Evolutionary conservation across 257 asterid genomes (phyloP).

Genomic region (Anisodus acutangulus): DNA sequence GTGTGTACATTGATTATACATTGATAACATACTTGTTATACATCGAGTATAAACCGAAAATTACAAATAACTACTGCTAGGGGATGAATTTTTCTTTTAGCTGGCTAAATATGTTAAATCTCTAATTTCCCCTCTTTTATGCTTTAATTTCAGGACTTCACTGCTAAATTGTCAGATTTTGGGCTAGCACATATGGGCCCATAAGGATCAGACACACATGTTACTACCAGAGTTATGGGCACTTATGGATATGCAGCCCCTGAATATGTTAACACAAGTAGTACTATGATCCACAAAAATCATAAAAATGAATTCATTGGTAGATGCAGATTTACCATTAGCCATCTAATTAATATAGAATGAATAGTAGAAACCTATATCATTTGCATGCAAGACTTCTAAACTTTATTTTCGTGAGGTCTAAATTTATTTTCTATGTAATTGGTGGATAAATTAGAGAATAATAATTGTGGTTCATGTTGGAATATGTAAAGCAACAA

Average conservation of each 20-base stretch:
- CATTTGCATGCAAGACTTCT: no score
- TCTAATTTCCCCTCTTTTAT: background rate
- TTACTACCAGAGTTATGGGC: constrained; percentile 93
- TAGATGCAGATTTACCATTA: no score
- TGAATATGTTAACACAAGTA: constrained; percentile 90
- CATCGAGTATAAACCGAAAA: no score
- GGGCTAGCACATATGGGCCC: constrained; percentile 98
- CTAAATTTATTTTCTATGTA: background rate
- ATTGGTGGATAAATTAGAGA: background rate
- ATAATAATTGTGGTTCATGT: background rate
- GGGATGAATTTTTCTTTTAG: no score
- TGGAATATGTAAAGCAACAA: no score
- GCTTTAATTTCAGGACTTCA: constrained; percentile 59
- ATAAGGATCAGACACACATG: constrained; percentile 91
- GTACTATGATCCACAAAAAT: background rate
- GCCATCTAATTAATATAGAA: no score
- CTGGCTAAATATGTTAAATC: no score
- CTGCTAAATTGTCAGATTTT: constrained; percentile 85
- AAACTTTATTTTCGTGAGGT: no score
- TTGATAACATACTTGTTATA: no score
- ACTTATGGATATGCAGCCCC: constrained; percentile 98
- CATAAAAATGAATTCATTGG: background rate
- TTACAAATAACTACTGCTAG: no score
- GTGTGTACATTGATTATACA: no score
- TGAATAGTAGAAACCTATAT: no score